Conservation (phyloP, 148 eudicot genomes). For the Dianthus caryophyllus region DNA sequence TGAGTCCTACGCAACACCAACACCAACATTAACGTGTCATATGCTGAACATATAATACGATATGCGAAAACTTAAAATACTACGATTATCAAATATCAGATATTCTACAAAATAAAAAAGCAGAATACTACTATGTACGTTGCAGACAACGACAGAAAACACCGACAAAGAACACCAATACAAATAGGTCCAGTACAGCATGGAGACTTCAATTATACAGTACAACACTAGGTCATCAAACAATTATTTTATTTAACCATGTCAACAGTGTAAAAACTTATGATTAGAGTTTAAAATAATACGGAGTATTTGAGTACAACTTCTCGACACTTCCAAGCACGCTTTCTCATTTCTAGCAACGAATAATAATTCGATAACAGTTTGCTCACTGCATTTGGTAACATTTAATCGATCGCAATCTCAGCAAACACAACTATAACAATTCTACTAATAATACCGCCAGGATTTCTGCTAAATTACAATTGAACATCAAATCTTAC, state of each 20-base stretch:
- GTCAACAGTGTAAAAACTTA: not conserved
- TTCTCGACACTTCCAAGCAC: not conserved
- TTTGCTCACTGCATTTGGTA: not conserved
- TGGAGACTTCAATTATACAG: not conserved
- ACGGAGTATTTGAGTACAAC: not conserved
- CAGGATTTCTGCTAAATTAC: not conserved
- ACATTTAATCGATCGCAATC: no score
- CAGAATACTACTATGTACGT: not conserved
- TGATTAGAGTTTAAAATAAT: not conserved
- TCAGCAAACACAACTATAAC: not conserved
- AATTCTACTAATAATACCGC: not conserved
- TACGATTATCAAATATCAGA: not conserved
- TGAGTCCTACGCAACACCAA: constrained; percentile 40
- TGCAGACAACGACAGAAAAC: not conserved
- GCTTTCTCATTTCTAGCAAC: not conserved
- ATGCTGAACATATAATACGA: not conserved
- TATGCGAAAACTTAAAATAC: not conserved
- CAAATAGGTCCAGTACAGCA: not conserved
- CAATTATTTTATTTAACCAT: not conserved
- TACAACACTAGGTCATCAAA: not conserved
- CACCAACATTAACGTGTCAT: not conserved
- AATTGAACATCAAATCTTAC: not conserved
- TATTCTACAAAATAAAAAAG: not conserved
- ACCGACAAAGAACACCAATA: not conserved
- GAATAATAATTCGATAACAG: not conserved